Evolutionary conservation across 306 rosid genomes (phyloP), one percentile per base, ranked within the genome.

Genomic region (Prunus davidiana): DNA sequence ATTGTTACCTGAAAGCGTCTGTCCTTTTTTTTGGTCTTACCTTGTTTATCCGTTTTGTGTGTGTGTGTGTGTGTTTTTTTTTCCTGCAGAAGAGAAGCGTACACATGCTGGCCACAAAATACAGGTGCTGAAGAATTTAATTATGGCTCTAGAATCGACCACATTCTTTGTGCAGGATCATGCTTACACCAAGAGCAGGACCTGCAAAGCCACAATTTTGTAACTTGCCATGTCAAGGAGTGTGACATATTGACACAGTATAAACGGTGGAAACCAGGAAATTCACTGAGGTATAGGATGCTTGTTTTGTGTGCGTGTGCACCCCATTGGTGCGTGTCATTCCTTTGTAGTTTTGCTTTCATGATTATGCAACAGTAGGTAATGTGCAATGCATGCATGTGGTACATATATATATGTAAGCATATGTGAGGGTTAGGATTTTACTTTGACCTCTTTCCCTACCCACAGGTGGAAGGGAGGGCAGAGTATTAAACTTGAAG

Each of bases 111-210:
- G 97, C 74, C 97, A 8, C 97, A 90, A 88, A 95, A 64, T 83
- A 80, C 97, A 34, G 99, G 97, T 52, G 97, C 97, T 34, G 99
- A 92, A 86, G 89, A 85, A 69, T 95, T 95, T 84, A 92, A 92
- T 90, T 95, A 85, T 43, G 97, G 97, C 70, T 78, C 91, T 60
- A 89, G 97, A 90, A 95, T 92, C 60, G 97, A 95, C 83, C 99
- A 89, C 86, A 89, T 90, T 80, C 82, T 95, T 58, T 92, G 89
- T 74, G 86, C 97, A 19, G 92, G 97, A 66, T 80, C 91, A 55
- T 95, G 97, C 90, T 84, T 89, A 58, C 96, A 95, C 77, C 83
- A 82, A 80, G 83, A 80, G 57, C 88, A 78, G 78, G 83, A 85
- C 83, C 84, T 69, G 80, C 78, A 88, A 83, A 87, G 79, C 82